Conservation (phyloP, 495 filamentous ascomycete species). For the Penicillium odoratum region DNA sequence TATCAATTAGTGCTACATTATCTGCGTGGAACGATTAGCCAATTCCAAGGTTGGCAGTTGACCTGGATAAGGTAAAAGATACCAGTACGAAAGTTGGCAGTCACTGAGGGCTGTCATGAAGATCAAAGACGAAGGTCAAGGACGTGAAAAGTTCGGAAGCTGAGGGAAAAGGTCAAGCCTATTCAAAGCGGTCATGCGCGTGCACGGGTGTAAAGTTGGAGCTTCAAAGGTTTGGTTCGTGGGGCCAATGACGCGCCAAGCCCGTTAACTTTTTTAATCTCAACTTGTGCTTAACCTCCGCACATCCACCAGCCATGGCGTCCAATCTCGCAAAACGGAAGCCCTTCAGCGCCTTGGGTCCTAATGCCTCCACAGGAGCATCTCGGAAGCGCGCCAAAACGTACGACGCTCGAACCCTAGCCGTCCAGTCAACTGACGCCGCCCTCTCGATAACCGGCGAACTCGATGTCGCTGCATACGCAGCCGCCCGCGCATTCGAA, state of each 20-base stretch:
- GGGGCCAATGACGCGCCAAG: slow-evolving; percentile 32
- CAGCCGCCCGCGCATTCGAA: slow-evolving; percentile 81
- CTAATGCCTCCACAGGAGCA: slow-evolving; percentile 25
- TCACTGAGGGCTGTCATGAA: too few species aligned
- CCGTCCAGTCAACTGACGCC: slow-evolving; percentile 68
- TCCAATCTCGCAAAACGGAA: slow-evolving; percentile 40
- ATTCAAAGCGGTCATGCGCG: too few species aligned
- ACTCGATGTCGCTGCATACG: slow-evolving; percentile 77
- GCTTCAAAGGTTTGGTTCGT: neutral
- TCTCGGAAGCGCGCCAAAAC: slow-evolving; percentile 65
- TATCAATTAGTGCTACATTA: too few species aligned
- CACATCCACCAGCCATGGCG: slow-evolving; percentile 31
- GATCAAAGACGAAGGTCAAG: too few species aligned
- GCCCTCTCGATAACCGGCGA: slow-evolving; percentile 73
- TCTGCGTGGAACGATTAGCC: too few species aligned
- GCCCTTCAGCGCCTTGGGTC: slow-evolving; percentile 16
- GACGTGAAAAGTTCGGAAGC: too few species aligned
- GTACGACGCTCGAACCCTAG: slow-evolving; percentile 67
- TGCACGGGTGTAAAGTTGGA: too few species aligned
- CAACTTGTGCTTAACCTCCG: slow-evolving; percentile 8
- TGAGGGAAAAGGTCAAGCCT: too few species aligned
- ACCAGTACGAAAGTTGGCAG: too few species aligned
- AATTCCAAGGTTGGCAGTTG: too few species aligned
- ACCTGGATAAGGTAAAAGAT: too few species aligned
- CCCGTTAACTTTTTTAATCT: slow-evolving; percentile 26